Percentiles rank a stretch among this genome's conserved stretches.
phyloP scores from a whole-genome alignment of 192 early-diverging fungal genomes.

The Globomyces pollinis-pini region DNA sequence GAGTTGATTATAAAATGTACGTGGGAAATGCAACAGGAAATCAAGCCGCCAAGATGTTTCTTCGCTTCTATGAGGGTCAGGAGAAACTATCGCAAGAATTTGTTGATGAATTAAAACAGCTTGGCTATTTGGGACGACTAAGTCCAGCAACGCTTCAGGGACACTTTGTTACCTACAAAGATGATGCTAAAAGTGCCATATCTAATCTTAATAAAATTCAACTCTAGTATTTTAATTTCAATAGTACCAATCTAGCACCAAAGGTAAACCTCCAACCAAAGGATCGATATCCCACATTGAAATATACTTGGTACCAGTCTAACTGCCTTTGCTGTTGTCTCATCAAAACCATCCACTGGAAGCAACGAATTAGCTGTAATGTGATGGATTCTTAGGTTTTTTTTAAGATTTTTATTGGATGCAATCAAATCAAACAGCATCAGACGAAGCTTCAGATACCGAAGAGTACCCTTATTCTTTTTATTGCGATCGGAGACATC shows the following conservation, averaged over 20 bases:
- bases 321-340: too few species aligned
- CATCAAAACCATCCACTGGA: too few species aligned
- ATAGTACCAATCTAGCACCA: too few species aligned
- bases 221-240: too few species aligned
- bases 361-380: too few species aligned
- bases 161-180: slow-evolving; percentile 87
- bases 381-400: too few species aligned
- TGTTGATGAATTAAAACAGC: slow-evolving; percentile 28
- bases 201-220: slow-evolving; percentile 11
- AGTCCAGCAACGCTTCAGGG: slow-evolving; percentile 90
- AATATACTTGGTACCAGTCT: too few species aligned
- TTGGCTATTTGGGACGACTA: slow-evolving; percentile 13
- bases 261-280: too few species aligned
- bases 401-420: too few species aligned
- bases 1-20: slow-evolving; percentile 53
- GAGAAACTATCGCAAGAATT: slow-evolving; percentile 60
- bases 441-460: neutral
- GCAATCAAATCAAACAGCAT: too few species aligned
- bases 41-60: slow-evolving; percentile 59
- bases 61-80: slow-evolving; percentile 55
- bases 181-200: slow-evolving; percentile 34
- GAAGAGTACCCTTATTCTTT: slow-evolving; percentile 5
- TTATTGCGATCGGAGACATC: slow-evolving; percentile 1
- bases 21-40: slow-evolving; percentile 50
- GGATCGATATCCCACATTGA: too few species aligned